Evolutionary conservation across 371 early-diverging fungal genomes (phyloP), one percentile per base, ranked within the genome.

Genomic region (Gilbertella persicaria): DNA sequence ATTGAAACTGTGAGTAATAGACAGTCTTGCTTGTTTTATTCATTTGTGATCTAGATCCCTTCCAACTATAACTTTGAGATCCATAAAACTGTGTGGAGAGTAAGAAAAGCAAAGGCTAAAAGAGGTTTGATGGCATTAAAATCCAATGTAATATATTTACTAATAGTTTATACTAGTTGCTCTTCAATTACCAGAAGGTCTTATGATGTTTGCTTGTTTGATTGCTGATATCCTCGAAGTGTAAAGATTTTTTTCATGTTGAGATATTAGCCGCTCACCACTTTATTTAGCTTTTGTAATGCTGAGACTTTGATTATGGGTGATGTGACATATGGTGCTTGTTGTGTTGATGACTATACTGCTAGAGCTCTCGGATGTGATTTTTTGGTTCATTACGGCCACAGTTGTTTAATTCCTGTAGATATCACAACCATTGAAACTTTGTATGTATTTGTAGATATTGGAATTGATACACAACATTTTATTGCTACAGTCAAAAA

Each of bases 271-370:
- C 33, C 6, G 13, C 16, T 45, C 6, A 39, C n/a, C 10, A 58
- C 51, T 17, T 44, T 57, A 0, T 43, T 42, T 60, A 84, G 88
- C 19, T 96, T 95, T 55, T 87, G 88, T 62, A 79, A 84, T 14
- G 95, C 93, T 4, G 97, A 95, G 55, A 94, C 94, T 6, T 78
- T 97, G 19, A 90, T 99, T 37, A 96, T 99, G 92, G 97, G 96
- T 17, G 99, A 99, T 77, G 99, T 99, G 4, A 99, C 99, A 0
- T 99, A 99, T 67, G 99, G 99, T 24, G 99, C 99, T 13, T 99
- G 99, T 71, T 99, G 99, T 72, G 84, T 99, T 25, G 99, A 99
- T 73, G 99, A 99, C 65, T 95, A 84, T 62, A 95, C 96, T 0
- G 97, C 98, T 0, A 79, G 85, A 24, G 93, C 92, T 2, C 77